phyloP scores from a whole-genome alignment of 2,329 filamentous ascomycete species.

The Cladophialophora psammophila region DNA sequence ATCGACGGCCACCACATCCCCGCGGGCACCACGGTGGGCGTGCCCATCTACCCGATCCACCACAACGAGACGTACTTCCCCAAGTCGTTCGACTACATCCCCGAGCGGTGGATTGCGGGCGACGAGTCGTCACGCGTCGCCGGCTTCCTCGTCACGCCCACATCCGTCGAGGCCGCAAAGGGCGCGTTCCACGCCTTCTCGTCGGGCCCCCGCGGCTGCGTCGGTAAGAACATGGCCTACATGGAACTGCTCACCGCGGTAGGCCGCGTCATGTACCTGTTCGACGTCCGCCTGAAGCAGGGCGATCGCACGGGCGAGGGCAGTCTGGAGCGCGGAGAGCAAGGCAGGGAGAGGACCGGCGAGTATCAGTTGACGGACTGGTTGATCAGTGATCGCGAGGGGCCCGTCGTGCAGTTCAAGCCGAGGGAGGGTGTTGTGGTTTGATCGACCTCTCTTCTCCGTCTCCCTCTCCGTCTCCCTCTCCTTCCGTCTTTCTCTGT shows the following conservation, averaged over 20 bases:
- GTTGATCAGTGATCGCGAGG: conserved; percentile 23
- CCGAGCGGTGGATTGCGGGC: conserved; percentile 48
- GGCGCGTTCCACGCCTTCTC: conserved; percentile 47
- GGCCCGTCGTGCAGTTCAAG: conserved; percentile 29
- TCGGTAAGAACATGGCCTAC: conserved; percentile 45
- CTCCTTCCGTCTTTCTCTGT: background rate
- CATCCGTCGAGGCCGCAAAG: conserved; percentile 26
- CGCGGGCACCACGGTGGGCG: conserved; percentile 45
- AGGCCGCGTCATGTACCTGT: conserved; percentile 26
- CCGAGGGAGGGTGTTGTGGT: background rate
- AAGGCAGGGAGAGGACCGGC: conserved; percentile 17
- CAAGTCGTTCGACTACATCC: conserved; percentile 43
- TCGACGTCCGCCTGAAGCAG: conserved; percentile 28
- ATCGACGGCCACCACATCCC: conserved; percentile 47
- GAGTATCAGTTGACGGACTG: conserved; percentile 33
- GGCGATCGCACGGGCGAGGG: conserved; percentile 28
- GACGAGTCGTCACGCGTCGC: conserved; percentile 9
- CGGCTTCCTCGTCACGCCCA: conserved; percentile 20
- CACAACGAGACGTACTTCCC: conserved; percentile 46
- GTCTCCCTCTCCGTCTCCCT: background rate
- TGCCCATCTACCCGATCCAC: conserved; percentile 46
- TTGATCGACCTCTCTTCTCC: background rate
- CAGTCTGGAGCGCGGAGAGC: background rate
- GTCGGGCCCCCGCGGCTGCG: conserved; percentile 43
- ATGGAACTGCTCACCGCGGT: conserved; percentile 40